Evolutionary conservation across 148 eudicot genomes (phyloP).

Genomic region (Chenopodium quinoa): DNA sequence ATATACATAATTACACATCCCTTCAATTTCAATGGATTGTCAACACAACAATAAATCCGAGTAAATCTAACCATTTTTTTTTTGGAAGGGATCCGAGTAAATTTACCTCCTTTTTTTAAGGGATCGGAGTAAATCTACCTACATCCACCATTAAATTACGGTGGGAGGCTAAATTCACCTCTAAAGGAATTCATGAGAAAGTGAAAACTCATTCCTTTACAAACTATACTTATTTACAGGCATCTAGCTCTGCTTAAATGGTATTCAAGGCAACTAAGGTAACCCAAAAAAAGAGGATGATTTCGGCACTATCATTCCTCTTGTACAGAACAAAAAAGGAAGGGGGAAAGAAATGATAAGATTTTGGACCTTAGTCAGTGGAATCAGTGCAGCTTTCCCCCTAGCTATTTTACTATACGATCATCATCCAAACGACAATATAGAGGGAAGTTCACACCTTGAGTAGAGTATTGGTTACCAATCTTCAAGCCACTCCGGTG

Average conservation of each 20-base stretch:
- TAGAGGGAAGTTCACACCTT: not conserved
- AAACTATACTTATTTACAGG: conserved; percentile 23
- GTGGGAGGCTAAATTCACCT: conserved; percentile 14
- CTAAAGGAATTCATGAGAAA: conserved; percentile 1
- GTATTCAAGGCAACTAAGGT: conserved; percentile 3
- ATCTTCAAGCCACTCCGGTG: conserved; percentile 87
- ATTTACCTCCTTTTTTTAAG: no score
- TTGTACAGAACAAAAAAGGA: not conserved
- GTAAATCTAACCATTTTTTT: not conserved
- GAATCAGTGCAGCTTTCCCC: not conserved
- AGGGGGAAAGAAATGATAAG: not conserved
- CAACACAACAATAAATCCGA: not conserved
- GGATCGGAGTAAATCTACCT: not conserved
- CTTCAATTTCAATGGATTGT: conserved; percentile 12
- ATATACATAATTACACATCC: conserved; percentile 12
- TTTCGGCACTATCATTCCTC: conserved; percentile 3
- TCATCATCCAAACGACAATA: not conserved
- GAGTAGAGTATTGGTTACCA: conserved; percentile 46
- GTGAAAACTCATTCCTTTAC: conserved; percentile 13
- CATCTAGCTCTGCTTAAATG: conserved; percentile 3
- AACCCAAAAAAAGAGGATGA: conserved; percentile 12
- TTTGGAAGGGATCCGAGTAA: no score
- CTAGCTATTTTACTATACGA: not conserved
- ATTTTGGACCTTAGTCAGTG: not conserved
- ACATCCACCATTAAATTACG: conserved; percentile 10